Conservation (phyloP, 768 basidiomycete species). For the Sutorius australiensis region DNA sequence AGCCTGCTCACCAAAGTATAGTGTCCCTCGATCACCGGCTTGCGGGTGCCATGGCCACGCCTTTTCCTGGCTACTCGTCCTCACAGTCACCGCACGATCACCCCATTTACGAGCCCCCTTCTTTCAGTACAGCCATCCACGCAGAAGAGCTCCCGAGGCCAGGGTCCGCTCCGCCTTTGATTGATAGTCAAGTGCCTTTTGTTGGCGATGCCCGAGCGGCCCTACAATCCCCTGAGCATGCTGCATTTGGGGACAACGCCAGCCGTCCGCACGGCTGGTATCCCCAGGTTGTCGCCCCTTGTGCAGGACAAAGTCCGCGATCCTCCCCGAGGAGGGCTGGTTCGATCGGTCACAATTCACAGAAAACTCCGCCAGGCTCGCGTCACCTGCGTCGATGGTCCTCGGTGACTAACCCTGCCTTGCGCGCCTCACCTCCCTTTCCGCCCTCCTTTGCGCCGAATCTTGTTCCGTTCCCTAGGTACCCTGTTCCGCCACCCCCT, state of each 20-base stretch:
- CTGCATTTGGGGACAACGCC: slow-evolving; percentile 12
- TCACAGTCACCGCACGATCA: slow-evolving; percentile 30
- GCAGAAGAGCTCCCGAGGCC: slow-evolving; percentile 22
- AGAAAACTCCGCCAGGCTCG: slow-evolving; percentile 26
- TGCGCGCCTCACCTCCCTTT: slow-evolving; percentile 21
- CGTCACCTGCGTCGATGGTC: slow-evolving; percentile 32
- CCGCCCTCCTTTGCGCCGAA: slow-evolving; percentile 10
- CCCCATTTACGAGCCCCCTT: slow-evolving; percentile 23
- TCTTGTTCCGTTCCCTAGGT: slow-evolving; percentile 17
- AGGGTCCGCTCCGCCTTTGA: slow-evolving; percentile 30
- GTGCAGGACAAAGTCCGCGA: slow-evolving; percentile 29
- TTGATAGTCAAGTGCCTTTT: slow-evolving; percentile 27
- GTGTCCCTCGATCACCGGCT: slow-evolving; percentile 25
- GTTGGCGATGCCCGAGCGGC: slow-evolving; percentile 26
- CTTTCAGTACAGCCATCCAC: slow-evolving; percentile 26
- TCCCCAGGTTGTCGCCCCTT: slow-evolving; percentile 12
- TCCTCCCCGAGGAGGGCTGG: slow-evolving; percentile 31
- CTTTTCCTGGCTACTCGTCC: slow-evolving; percentile 29
- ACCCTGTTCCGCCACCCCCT: slow-evolving; percentile 4
- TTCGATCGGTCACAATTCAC: slow-evolving; percentile 30
- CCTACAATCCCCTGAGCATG: slow-evolving; percentile 16
- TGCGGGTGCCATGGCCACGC: slow-evolving; percentile 23
- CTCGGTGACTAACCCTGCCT: slow-evolving; percentile 27
- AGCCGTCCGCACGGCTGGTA: slow-evolving; percentile 21
- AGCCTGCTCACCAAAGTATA: slow-evolving; percentile 14